phyloP scores from a whole-genome alignment of 2,329 filamentous ascomycete species.

The Taxawa tesnikishii region DNA sequence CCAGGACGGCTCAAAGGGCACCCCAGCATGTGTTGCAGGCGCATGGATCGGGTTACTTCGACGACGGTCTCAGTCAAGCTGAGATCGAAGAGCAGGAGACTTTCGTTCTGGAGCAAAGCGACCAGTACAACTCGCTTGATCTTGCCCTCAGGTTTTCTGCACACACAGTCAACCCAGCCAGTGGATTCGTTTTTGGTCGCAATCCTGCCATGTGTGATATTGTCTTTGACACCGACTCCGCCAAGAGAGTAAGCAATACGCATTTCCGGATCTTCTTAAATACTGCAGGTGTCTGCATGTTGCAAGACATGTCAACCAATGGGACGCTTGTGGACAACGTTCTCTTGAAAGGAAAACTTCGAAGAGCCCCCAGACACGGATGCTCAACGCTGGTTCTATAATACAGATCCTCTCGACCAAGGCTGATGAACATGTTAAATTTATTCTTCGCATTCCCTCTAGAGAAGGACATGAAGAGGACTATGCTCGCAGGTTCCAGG shows the following conservation, averaged over 20 bases:
- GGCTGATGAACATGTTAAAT: conserved; percentile 54
- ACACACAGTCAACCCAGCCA: conserved; percentile 49
- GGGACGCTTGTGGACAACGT: conserved; percentile 75
- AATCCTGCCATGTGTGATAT: conserved; percentile 62
- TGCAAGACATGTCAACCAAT: conserved; percentile 92
- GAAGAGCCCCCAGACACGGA: conserved; percentile 39
- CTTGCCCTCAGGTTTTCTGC: conserved; percentile 74
- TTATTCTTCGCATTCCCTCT: conserved; percentile 74
- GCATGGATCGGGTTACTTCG: conserved; percentile 16
- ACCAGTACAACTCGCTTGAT: conserved; percentile 33
- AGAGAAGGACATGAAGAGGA: conserved; percentile 52
- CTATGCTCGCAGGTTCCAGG: conserved; percentile 57
- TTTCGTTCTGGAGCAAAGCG: conserved; percentile 34
- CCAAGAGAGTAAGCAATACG: conserved; percentile 75
- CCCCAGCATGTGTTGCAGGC: conserved; percentile 51
- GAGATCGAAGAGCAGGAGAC: conserved; percentile 28
- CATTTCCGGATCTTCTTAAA: conserved; percentile 94
- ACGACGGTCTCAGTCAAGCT: conserved; percentile 16
- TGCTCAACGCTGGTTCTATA: conserved; percentile 59
- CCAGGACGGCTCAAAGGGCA: conserved; percentile 36
- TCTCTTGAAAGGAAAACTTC: conserved; percentile 46
- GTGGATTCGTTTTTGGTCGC: conserved; percentile 80
- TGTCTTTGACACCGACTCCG: conserved; percentile 51
- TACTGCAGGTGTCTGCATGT: conserved; percentile 72
- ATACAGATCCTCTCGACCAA: conserved; percentile 53